Percentiles rank a stretch among this genome's conserved stretches.
These are phyloP conservation scores for Stromatinia cepivora DNA, from an alignment of 2,329 filamentous ascomycete genomes.

Conservation along the genomic window DNA sequence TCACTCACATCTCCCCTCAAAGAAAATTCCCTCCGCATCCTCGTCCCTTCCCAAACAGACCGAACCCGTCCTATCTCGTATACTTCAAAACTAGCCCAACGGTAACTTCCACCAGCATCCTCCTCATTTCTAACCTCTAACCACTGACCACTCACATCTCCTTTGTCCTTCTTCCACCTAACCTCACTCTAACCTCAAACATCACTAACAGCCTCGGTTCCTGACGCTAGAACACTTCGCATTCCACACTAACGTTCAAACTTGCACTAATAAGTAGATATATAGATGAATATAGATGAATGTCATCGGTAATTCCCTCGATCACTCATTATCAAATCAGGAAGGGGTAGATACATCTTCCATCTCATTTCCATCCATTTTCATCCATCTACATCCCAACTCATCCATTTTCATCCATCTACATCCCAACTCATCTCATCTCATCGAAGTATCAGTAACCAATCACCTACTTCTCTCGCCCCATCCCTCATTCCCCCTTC, in stretches of 20 bases:
- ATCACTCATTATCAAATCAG: not conserved
- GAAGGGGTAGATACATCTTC: not conserved
- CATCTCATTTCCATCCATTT: not conserved
- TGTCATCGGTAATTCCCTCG: not conserved
- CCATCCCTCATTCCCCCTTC: no score
- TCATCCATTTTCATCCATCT: not conserved
- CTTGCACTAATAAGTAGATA: not conserved
- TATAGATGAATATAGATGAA: not conserved
- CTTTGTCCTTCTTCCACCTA: not conserved
- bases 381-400: not conserved
- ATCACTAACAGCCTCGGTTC: not conserved
- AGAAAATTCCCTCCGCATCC: no score
- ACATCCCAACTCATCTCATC: not conserved
- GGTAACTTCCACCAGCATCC: not conserved
- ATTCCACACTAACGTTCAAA: not conserved
- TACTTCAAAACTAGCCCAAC: not conserved
- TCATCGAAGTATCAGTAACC: not conserved
- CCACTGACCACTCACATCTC: no score
- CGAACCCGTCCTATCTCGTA: no score
- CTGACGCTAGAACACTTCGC: not conserved
- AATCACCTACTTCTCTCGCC: not conserved
- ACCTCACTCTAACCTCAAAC: not conserved
- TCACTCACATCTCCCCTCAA: no score
- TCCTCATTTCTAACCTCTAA: not conserved
- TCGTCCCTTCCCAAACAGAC: no score